Evolutionary conservation across 2,329 filamentous ascomycete genomes (phyloP).

Genomic region (Exophiala sp.): DNA sequence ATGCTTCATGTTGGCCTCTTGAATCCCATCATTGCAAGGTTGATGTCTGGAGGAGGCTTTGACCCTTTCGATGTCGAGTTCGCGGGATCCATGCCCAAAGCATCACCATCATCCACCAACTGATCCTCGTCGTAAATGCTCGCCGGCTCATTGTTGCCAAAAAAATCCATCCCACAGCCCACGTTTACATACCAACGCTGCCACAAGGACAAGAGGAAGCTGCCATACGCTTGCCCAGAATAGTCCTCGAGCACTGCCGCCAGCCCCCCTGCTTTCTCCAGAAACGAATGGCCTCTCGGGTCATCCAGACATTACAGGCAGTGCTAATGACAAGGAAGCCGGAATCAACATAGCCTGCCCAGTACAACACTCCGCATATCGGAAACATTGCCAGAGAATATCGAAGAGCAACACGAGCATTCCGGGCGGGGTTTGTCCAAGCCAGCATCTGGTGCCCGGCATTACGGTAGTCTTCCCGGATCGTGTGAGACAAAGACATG

Average conservation of each 20-base stretch:
- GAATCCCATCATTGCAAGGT: constrained; percentile 25
- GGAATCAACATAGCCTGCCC: constrained; percentile 74
- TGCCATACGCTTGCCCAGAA: constrained; percentile 99
- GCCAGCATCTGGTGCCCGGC: constrained; percentile 67
- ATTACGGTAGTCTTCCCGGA: constrained; percentile 78
- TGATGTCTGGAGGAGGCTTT: constrained; percentile 12
- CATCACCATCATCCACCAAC: constrained; percentile 29
- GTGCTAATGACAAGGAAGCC: constrained; percentile 75
- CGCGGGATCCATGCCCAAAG: constrained; percentile 20
- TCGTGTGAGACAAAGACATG: constrained; percentile 84
- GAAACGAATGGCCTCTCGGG: constrained; percentile 71
- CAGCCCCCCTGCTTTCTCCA: constrained; percentile 70
- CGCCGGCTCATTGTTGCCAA: constrained; percentile 51
- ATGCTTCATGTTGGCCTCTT: constrained; percentile 22
- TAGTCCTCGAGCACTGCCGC: constrained; percentile 72
- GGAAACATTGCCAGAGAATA: constrained; percentile 84
- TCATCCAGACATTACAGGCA: constrained; percentile 80
- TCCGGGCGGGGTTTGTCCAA: constrained; percentile 80
- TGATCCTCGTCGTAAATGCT: constrained; percentile 55
- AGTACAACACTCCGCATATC: constrained; percentile 74
- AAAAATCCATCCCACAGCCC: constrained; percentile 82
- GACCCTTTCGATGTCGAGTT: constrained; percentile 1
- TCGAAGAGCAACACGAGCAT: constrained; percentile 77
- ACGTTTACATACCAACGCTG: constrained; percentile 89
- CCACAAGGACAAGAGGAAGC: constrained; percentile 77